phyloP scores from a whole-genome alignment of 2,329 filamentous ascomycete genomes.

The Scopulariopsis brevicaulis region DNA sequence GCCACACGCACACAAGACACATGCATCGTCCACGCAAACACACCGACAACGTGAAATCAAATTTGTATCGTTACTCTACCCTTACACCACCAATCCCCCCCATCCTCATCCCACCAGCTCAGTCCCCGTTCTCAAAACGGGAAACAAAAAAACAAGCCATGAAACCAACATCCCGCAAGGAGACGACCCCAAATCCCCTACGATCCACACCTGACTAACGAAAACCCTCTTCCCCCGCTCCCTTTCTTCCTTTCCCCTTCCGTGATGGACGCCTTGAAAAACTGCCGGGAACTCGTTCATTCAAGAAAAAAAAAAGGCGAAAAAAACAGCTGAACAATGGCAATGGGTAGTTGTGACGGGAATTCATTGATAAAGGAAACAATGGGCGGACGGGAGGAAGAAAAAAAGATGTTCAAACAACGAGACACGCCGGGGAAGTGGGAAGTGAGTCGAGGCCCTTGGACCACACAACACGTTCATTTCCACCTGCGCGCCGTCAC shows the following conservation, averaged over 20 bases:
- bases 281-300: neutral
- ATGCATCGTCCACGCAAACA: no score
- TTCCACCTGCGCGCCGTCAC: slow-evolving; percentile 4
- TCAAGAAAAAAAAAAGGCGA: slow-evolving; percentile 3
- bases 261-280: neutral
- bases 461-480: neutral
- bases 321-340: neutral
- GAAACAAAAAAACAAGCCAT: no score
- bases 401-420: no score
- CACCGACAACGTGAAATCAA: no score
- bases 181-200: neutral
- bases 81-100: neutral
- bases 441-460: slow-evolving; percentile 4
- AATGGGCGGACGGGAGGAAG: neutral
- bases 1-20: no score
- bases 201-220: neutral
- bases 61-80: neutral
- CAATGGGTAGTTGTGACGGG: neutral
- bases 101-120: no score
- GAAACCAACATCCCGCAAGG: no score
- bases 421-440: neutral
- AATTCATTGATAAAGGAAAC: neutral
- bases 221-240: neutral
- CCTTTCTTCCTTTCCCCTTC: neutral
- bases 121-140: no score